These are phyloP conservation scores for Dendrobium catenatum DNA, from an alignment of 106 monocot species.

Conservation along the genomic window DNA sequence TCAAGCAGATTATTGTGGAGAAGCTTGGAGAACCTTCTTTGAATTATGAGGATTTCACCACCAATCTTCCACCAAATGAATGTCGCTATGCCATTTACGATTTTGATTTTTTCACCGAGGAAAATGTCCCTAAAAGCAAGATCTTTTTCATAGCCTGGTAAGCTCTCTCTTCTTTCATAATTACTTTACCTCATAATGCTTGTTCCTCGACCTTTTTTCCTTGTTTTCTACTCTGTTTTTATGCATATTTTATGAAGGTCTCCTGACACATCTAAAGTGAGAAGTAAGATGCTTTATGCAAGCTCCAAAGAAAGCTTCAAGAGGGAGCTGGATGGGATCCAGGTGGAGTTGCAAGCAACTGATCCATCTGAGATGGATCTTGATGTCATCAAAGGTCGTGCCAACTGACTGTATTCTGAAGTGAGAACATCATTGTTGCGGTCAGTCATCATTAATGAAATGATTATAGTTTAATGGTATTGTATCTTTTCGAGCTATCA, in stretches of 20 bases:
- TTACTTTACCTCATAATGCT: background rate
- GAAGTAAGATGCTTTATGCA: constrained; percentile 8
- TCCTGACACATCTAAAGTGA: constrained; percentile 4
- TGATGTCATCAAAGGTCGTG: constrained; percentile 16
- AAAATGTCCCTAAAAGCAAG: constrained; percentile 8
- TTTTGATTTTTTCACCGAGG: constrained; percentile 16
- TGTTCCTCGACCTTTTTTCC: background rate
- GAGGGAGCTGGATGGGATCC: constrained; percentile 5
- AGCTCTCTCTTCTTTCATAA: background rate
- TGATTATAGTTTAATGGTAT: background rate
- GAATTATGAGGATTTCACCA: constrained; percentile 14
- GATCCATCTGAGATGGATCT: constrained; percentile 17
- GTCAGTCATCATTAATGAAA: background rate
- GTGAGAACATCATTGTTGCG: background rate
- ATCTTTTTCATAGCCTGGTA: constrained; percentile 14
- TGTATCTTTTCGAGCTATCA: background rate
- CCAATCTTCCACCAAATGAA: constrained; percentile 12
- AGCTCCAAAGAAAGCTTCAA: constrained; percentile 10
- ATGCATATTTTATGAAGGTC: constrained; percentile 1
- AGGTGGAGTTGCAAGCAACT: constrained; percentile 7
- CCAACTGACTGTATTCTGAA: constrained; percentile 8
- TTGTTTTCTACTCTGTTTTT: background rate
- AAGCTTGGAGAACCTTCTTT: constrained; percentile 16
- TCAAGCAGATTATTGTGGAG: constrained; percentile 15
- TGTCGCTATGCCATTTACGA: constrained; percentile 21